phyloP scores from a whole-genome alignment of 139 green algal species.

The Chlamydomonas sp. region DNA sequence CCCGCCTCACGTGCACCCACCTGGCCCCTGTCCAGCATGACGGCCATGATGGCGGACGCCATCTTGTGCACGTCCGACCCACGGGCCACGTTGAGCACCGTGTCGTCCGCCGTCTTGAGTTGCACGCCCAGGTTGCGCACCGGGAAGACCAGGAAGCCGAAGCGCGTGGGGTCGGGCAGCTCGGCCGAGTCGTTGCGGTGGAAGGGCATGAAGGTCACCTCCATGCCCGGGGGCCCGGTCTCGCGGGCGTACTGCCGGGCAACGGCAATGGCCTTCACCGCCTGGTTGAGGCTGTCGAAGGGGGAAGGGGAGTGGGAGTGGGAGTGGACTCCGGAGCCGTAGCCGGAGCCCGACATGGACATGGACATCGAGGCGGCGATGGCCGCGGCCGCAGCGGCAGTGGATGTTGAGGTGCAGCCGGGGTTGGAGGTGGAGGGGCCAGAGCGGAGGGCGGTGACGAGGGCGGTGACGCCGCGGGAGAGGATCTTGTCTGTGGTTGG shows the following conservation, averaged over 20 bases:
- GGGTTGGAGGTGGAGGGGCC: neutral
- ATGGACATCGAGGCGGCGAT: too few relatives aligned
- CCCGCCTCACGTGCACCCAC: neutral
- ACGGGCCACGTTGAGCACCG: slow-evolving; percentile 48
- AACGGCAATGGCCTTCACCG: slow-evolving; percentile 37
- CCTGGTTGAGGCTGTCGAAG: slow-evolving; percentile 35
- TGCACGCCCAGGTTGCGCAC: slow-evolving; percentile 9
- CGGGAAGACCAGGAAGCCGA: slow-evolving; percentile 55
- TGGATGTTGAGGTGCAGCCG: too few relatives aligned
- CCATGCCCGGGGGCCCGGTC: slow-evolving; percentile 7
- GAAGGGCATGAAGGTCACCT: slow-evolving; percentile 45
- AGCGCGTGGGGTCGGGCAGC: slow-evolving; percentile 38
- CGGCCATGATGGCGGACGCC: slow-evolving; percentile 48
- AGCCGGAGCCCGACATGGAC: too few relatives aligned
- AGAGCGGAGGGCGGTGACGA: slow-evolving; percentile 44
- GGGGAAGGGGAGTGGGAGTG: neutral
- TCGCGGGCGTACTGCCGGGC: slow-evolving; percentile 38
- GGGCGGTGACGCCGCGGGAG: slow-evolving; percentile 18
- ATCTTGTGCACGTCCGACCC: slow-evolving; percentile 39
- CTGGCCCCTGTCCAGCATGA: slow-evolving; percentile 45
- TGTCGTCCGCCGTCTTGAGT: slow-evolving; percentile 41
- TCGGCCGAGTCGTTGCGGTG: slow-evolving; percentile 16
- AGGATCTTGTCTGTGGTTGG: slow-evolving; percentile 36
- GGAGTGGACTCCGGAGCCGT: too few relatives aligned
- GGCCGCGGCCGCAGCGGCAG: too few relatives aligned